Evolutionary conservation across 768 basidiomycete species (phyloP).

Genomic region (Hygrocybe coccinea): DNA sequence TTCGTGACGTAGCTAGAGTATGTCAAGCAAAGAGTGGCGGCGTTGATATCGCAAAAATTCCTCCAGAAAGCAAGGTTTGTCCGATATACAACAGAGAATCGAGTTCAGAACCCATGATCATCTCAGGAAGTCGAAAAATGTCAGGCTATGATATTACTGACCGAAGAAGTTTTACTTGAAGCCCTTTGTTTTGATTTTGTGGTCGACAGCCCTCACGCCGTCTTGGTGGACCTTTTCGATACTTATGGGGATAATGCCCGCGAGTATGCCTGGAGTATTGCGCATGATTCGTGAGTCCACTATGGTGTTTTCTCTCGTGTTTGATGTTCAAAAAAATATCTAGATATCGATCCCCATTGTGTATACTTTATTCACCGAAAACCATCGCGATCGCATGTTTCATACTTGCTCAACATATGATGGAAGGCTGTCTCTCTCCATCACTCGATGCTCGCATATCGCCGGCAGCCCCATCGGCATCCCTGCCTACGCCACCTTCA

Average conservation of each 20-base stretch:
- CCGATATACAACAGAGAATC: neutral
- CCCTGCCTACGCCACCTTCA: constrained; percentile 76
- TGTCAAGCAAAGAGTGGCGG: constrained; percentile 63
- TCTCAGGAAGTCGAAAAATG: constrained; percentile 70
- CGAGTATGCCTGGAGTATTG: constrained; percentile 81
- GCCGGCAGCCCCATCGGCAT: constrained; percentile 63
- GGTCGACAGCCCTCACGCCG: constrained; percentile 70
- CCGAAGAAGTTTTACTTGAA: constrained; percentile 76
- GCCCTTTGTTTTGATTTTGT: constrained; percentile 84
- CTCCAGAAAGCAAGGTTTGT: constrained; percentile 62
- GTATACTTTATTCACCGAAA: constrained; percentile 61
- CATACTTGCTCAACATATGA: constrained; percentile 66
- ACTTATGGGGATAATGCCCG: constrained; percentile 46
- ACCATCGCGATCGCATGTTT: constrained; percentile 76
- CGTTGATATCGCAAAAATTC: constrained; percentile 50
- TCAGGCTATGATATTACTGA: constrained; percentile 61
- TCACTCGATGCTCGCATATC: constrained; percentile 74
- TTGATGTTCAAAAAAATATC: constrained; percentile 7
- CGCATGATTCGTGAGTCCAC: constrained; percentile 71
- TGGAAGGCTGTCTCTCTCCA: constrained; percentile 68
- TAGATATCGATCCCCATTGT: constrained; percentile 78
- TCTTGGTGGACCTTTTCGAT: constrained; percentile 70
- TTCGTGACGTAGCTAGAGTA: constrained; percentile 78
- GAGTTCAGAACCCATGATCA: constrained; percentile 7
- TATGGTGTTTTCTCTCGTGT: constrained; percentile 14